Conservation (phyloP, 768 basidiomycete genomes). For the Lactarius hatsudake region DNA sequence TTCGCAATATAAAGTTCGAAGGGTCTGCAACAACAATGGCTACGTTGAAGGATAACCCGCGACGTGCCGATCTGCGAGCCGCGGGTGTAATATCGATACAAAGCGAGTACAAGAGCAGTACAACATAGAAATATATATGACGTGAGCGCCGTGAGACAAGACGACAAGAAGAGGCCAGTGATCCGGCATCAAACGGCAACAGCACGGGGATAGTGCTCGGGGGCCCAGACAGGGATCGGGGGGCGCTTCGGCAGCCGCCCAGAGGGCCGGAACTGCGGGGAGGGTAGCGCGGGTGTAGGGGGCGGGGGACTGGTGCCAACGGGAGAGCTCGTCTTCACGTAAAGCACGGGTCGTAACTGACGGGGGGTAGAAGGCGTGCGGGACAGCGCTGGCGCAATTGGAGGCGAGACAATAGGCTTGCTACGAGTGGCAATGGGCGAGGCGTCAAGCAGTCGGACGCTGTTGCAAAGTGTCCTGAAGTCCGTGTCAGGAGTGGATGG, state of each 20-base stretch:
- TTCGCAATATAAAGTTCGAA: not conserved
- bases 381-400: slow-evolving; percentile 30
- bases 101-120: not conserved
- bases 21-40: not conserved
- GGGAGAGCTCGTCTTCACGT: slow-evolving; percentile 20
- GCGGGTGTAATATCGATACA: slow-evolving; percentile 7
- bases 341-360: slow-evolving; percentile 18
- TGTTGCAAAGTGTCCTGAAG: slow-evolving; percentile 24
- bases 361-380: slow-evolving; percentile 26
- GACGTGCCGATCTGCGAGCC: not conserved
- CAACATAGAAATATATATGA: not conserved
- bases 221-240: slow-evolving; percentile 14
- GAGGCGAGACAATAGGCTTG: slow-evolving; percentile 1
- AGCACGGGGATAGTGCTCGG: slow-evolving; percentile 17
- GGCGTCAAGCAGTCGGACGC: slow-evolving; percentile 7
- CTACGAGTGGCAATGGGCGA: not conserved
- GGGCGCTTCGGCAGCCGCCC: slow-evolving; percentile 21
- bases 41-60: not conserved
- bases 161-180: not conserved
- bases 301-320: slow-evolving; percentile 22
- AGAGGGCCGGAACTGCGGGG: slow-evolving; percentile 20
- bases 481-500: slow-evolving; percentile 21
- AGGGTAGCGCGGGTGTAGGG: slow-evolving; percentile 12
- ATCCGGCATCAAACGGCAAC: slow-evolving; percentile 20
- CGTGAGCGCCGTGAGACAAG: not conserved